phyloP scores from a whole-genome alignment of 2,329 filamentous ascomycete species.

The Truncatella angustata region DNA sequence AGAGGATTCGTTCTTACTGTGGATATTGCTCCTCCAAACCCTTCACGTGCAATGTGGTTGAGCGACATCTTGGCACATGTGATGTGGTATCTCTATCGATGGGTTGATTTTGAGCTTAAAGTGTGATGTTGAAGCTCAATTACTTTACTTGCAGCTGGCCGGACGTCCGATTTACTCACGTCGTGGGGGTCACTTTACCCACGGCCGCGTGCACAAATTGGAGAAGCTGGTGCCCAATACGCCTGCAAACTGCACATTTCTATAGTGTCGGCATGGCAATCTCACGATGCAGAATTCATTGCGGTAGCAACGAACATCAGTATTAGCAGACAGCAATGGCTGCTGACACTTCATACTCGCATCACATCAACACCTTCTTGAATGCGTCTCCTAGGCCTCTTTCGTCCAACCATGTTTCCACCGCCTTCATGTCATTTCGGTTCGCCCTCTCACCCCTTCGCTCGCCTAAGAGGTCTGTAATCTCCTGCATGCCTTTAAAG shows the following conservation, averaged over 20 bases:
- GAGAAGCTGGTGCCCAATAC: too few relatives aligned
- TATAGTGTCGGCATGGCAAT: too few relatives aligned
- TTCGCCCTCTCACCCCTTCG: constrained; percentile 48
- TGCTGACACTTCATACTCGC: neutral
- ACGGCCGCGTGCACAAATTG: too few relatives aligned
- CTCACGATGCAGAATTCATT: too few relatives aligned
- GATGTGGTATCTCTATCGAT: neutral
- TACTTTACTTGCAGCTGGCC: neutral
- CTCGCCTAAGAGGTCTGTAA: constrained; percentile 49
- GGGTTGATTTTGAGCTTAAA: too few relatives aligned
- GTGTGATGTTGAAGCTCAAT: too few relatives aligned
- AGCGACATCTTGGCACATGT: neutral
- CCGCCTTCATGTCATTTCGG: constrained; percentile 50
- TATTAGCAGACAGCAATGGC: neutral
- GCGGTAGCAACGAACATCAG: too few relatives aligned
- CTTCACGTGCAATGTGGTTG: neutral
- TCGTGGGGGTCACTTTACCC: neutral
- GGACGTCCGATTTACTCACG: neutral
- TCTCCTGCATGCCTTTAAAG: constrained; percentile 56
- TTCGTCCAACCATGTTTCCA: constrained; percentile 48
- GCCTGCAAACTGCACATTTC: too few relatives aligned
- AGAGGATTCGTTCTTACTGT: neutral
- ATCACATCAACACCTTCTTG: constrained; percentile 36
- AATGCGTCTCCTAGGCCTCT: constrained; percentile 43
- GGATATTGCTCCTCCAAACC: neutral